Evolutionary conservation across 1,284 basidiomycete genomes (phyloP), one percentile per base, ranked within the genome.

Genomic region (Hymenochaete sp.): DNA sequence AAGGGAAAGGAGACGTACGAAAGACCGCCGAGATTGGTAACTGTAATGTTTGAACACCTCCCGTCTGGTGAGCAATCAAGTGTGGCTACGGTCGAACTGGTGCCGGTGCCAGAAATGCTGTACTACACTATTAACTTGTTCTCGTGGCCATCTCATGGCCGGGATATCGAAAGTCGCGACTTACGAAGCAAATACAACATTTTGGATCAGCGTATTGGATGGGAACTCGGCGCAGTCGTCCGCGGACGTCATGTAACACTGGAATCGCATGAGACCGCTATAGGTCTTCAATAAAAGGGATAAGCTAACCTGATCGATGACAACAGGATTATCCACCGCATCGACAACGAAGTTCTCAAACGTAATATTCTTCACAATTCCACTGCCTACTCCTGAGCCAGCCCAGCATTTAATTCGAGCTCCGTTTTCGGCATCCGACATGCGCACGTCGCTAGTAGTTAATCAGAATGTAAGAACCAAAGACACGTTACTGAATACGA

Each of bases 71-170:
- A 80, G 57, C 79, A 82, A 22, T 66, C 61, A 29, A 82, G 61
- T 7, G 66, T 66, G 3, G 75, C 78, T 3, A 80, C 78, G 1
- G 68, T 67, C 2, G 68, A 59, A 36, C 69, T 66, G 1, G 73
- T 76, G 2, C 72, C 70, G 14, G 74, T 77, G 1, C 79, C 79
- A 13, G 71, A 68, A 46, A 79, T 71, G 50, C 74, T 73, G 51
- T 35, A 45, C 52, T 59, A 59, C 27, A 44, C 24, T 10, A 37
- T 8, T 24, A 35, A 35, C 13, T 31, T 31, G 9, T 10, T 31
- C 14, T 31, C 28, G 28, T 31, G 10, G 10, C 14, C 8, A 35
- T 6, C 14, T n/a, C 8, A 6, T 16, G 21, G 32, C 5, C 14
- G 21, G 21, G 5, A 35, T 8, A n/a, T 8, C 32, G 13, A n/a